Percentiles rank a stretch among this genome's conserved stretches.
phyloP scores from a whole-genome alignment of 2,329 filamentous ascomycete species.

The Clarireedia paspali region DNA sequence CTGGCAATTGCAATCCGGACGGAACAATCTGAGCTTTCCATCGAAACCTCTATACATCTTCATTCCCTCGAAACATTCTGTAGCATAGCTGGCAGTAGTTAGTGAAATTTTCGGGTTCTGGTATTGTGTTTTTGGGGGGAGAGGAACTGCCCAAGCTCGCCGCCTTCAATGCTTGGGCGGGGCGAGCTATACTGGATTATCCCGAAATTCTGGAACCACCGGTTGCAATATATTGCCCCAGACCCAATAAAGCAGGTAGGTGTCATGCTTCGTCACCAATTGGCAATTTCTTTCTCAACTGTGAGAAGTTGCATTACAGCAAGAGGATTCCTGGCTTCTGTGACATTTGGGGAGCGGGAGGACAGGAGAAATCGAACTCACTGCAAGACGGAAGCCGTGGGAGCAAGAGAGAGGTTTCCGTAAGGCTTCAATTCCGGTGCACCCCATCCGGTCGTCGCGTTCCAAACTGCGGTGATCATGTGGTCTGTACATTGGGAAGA shows the following conservation, averaged over 20 bases:
- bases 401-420: conserved; percentile 69
- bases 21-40: conserved; percentile 55
- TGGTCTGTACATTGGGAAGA: conserved; percentile 58
- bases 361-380: background rate
- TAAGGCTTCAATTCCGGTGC: conserved; percentile 70
- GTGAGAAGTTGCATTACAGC: too few relatives aligned
- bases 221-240: background rate
- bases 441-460: conserved; percentile 57
- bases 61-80: conserved; percentile 82
- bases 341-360: background rate
- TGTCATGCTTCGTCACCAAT: too few relatives aligned
- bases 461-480: conserved; percentile 75
- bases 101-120: background rate
- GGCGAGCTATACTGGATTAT: too few relatives aligned
- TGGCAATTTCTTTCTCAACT: too few relatives aligned
- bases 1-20: conserved; percentile 49
- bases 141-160: too few relatives aligned
- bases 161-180: too few relatives aligned
- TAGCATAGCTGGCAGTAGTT: conserved; percentile 51
- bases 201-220: background rate
- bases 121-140: background rate
- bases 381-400: conserved; percentile 72
- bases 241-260: background rate
- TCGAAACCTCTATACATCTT: conserved; percentile 75
- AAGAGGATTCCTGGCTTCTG: too few relatives aligned